Percentiles rank a stretch among this genome's conserved stretches.
Evolutionary conservation across 1,139 yeast genomes (phyloP).

Genomic region (Blastobotrys raffinosifermentans): DNA sequence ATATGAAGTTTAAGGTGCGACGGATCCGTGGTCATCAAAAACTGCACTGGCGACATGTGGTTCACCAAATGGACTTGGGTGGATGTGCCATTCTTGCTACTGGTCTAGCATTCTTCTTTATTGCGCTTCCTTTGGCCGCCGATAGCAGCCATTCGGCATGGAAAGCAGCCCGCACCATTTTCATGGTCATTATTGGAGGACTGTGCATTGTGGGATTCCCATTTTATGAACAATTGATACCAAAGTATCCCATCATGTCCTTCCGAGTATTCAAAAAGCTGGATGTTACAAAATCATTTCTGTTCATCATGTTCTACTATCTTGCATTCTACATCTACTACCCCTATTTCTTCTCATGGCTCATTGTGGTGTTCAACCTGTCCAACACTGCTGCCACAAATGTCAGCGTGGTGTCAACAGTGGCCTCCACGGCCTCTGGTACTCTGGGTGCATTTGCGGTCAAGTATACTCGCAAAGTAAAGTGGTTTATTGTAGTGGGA

Average conservation of each 20-base stretch:
- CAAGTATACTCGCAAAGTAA: slow-evolving; percentile 43
- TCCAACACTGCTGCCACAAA: slow-evolving; percentile 57
- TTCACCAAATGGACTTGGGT: slow-evolving; percentile 15
- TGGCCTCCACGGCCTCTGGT: slow-evolving; percentile 54
- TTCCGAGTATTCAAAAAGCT: slow-evolving; percentile 6
- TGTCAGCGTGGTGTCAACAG: slow-evolving; percentile 53
- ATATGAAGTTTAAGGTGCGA: slow-evolving; percentile 14
- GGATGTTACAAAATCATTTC: slow-evolving; percentile 11
- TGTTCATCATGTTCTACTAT: slow-evolving; percentile 13
- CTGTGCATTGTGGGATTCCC: slow-evolving; percentile 12
- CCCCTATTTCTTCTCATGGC: slow-evolving; percentile 30
- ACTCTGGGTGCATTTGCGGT: slow-evolving; percentile 51
- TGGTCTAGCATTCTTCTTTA: slow-evolving; percentile 15
- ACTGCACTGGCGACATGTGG: not conserved
- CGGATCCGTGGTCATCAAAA: slow-evolving; percentile 1
- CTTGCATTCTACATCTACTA: slow-evolving; percentile 15
- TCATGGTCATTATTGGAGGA: slow-evolving; percentile 13
- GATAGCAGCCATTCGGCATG: too few species aligned
- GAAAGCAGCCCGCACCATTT: slow-evolving; percentile 1
- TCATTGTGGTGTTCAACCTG: slow-evolving; percentile 48
- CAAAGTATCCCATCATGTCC: slow-evolving; percentile 14
- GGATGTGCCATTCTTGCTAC: slow-evolving; percentile 15
- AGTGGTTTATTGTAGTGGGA: slow-evolving; percentile 55
- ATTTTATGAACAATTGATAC: slow-evolving; percentile 11
- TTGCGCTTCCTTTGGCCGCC: slow-evolving; percentile 17